Percentiles rank a stretch among this genome's conserved stretches.
Conservation (phyloP, 1,284 basidiomycete species). For the Malassezia slooffiae region DNA sequence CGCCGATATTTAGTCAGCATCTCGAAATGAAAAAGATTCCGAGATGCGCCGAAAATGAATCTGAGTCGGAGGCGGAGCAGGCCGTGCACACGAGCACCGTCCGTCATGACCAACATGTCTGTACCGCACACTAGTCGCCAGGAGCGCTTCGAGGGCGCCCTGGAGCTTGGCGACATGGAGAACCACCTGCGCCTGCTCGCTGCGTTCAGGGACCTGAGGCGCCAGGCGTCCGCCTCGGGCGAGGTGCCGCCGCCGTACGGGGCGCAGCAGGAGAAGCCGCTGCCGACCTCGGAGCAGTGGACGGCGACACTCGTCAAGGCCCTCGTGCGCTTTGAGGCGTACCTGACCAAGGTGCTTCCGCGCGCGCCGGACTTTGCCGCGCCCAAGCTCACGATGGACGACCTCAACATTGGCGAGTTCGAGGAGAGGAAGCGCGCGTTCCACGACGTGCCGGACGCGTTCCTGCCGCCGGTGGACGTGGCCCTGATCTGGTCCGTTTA, state of each 20-base stretch:
- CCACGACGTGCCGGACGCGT: slow-evolving; percentile 13
- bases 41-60: too few relatives aligned
- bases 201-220: not conserved
- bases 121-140: too few relatives aligned
- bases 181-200: not conserved
- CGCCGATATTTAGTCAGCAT: too few relatives aligned
- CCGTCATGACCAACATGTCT: too few relatives aligned
- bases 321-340: slow-evolving; percentile 25
- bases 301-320: slow-evolving; percentile 9
- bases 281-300: not conserved
- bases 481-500: slow-evolving; percentile 28
- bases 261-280: too few relatives aligned
- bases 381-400: not conserved
- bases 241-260: too few relatives aligned
- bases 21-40: too few relatives aligned
- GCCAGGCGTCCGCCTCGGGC: too few relatives aligned
- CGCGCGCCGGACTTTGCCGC: slow-evolving; percentile 5
- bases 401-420: not conserved
- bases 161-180: not conserved
- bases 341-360: slow-evolving; percentile 17
- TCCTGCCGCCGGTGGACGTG: slow-evolving; percentile 30
- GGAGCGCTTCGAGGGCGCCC: too few relatives aligned
- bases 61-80: too few relatives aligned
- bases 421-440: not conserved
- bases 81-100: too few relatives aligned